A percentile compares a stretch with the other conserved stretches of the same genome.
Conservation (phyloP, 805 yeast genomes). For the Starmerella gropengiesseri region DNA sequence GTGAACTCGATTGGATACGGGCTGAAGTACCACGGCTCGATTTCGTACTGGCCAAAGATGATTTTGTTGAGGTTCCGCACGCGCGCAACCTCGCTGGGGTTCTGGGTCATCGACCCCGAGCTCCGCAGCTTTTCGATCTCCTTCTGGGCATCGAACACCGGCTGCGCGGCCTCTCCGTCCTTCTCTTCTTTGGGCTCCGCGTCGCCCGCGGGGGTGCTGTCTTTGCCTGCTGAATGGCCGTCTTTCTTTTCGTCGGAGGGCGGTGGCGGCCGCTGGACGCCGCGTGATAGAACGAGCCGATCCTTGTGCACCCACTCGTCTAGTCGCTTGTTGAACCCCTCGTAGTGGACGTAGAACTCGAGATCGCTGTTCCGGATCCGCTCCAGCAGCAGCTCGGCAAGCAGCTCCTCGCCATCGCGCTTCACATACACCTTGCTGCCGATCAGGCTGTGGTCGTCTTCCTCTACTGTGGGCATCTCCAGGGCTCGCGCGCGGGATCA, state of each 20-base stretch:
- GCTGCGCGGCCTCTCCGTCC: slow-evolving; percentile 42
- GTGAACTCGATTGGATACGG: slow-evolving; percentile 94
- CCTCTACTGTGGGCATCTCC: slow-evolving; percentile 1
- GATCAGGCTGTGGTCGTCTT: slow-evolving; percentile 24
- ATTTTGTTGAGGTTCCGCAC: slow-evolving; percentile 73
- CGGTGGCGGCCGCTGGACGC: slow-evolving; percentile 56
- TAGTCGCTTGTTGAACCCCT: slow-evolving; percentile 85
- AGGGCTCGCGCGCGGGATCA: too few relatives aligned
- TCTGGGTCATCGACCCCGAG: slow-evolving; percentile 95
- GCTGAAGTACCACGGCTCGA: slow-evolving; percentile 98
- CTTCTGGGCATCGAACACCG: slow-evolving; percentile 78
- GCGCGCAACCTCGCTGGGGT: slow-evolving; percentile 73
- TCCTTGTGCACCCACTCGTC: slow-evolving; percentile 85
- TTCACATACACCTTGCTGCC: slow-evolving; percentile 76
- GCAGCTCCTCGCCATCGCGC: slow-evolving; percentile 68
- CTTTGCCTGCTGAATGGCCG: slow-evolving; percentile 32
- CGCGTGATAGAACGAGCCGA: slow-evolving; percentile 59
- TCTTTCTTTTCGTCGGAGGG: slow-evolving; percentile 30
- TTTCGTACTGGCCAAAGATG: slow-evolving; percentile 78
- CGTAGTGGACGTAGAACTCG: slow-evolving; percentile 86
- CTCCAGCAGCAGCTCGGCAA: slow-evolving; percentile 76
- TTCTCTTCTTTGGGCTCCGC: slow-evolving; percentile 20
- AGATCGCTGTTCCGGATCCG: slow-evolving; percentile 65
- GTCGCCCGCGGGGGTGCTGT: slow-evolving; percentile 22
- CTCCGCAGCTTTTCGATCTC: slow-evolving; percentile 87